Evolutionary conservation across 306 rosid species (phyloP).

Genomic region (Lupinus albus): DNA sequence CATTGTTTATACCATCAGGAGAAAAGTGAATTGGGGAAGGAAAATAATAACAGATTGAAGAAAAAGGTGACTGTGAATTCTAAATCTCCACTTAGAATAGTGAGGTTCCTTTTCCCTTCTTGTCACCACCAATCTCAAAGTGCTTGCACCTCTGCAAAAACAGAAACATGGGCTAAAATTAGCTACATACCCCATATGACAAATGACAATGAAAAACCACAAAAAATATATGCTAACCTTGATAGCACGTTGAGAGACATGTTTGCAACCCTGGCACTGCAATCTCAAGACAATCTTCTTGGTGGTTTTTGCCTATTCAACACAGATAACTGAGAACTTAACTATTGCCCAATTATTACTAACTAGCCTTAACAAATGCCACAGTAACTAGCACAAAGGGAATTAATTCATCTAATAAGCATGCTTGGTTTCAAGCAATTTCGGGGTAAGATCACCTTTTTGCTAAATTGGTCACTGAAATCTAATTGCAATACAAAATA

Average conservation of each 20-base stretch:
- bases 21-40: neutral
- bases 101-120: constrained; percentile 62
- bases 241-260: constrained; percentile 53
- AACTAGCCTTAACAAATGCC: neutral
- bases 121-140: constrained; percentile 58
- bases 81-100: constrained; percentile 43
- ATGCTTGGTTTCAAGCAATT: neutral
- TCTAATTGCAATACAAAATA: too few species aligned
- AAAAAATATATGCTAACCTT: constrained; percentile 33
- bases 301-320: constrained; percentile 51
- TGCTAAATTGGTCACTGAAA: too few species aligned
- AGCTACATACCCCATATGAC: neutral
- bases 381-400: neutral
- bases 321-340: too few species aligned
- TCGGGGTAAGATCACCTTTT: too few species aligned
- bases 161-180: neutral
- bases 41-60: too few species aligned
- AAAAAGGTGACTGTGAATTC: neutral
- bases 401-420: neutral
- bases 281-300: constrained; percentile 58
- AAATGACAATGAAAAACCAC: neutral
- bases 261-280: constrained; percentile 59
- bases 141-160: constrained; percentile 56
- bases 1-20: neutral
- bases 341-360: neutral